These are phyloP conservation scores for Neurospora sp. DNA, from an alignment of 495 filamentous ascomycete genomes.

Conservation along the genomic window DNA sequence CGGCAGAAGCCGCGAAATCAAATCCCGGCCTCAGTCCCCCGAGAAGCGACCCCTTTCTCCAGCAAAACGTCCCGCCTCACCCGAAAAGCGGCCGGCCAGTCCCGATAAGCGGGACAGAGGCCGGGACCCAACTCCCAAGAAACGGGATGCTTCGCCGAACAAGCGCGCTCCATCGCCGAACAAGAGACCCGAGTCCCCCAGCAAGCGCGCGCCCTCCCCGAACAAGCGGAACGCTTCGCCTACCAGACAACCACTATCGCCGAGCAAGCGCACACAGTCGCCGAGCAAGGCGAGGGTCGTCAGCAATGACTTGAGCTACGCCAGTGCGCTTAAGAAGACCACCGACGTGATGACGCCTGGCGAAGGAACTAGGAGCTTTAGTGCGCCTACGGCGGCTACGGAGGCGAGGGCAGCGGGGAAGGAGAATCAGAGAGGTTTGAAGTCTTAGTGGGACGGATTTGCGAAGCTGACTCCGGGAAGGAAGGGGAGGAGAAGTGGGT, in stretches of 20 bases:
- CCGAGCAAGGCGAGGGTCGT: neutral
- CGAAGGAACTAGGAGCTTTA: neutral
- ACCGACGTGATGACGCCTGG: neutral
- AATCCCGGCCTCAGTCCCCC: constrained; percentile 6
- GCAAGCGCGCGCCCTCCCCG: neutral
- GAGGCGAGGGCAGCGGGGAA: neutral
- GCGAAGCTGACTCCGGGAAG: neutral
- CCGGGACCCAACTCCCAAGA: neutral
- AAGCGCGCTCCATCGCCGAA: neutral
- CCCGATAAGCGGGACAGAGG: neutral
- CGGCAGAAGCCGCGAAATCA: constrained; percentile 31
- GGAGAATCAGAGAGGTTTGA: neutral
- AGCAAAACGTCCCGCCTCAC: neutral
- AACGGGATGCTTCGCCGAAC: neutral
- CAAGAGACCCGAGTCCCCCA: neutral
- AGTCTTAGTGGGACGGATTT: neutral
- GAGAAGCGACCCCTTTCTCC: neutral
- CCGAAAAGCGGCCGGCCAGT: neutral
- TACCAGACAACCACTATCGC: neutral
- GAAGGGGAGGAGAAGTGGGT: neutral
- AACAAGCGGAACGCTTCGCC: neutral
- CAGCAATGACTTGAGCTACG: neutral
- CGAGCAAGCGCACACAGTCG: neutral
- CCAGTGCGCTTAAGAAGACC: neutral
- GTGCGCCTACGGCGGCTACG: neutral